phyloP scores from a whole-genome alignment of 1,139 yeast genomes.

The Yamadazyma conglobata region DNA sequence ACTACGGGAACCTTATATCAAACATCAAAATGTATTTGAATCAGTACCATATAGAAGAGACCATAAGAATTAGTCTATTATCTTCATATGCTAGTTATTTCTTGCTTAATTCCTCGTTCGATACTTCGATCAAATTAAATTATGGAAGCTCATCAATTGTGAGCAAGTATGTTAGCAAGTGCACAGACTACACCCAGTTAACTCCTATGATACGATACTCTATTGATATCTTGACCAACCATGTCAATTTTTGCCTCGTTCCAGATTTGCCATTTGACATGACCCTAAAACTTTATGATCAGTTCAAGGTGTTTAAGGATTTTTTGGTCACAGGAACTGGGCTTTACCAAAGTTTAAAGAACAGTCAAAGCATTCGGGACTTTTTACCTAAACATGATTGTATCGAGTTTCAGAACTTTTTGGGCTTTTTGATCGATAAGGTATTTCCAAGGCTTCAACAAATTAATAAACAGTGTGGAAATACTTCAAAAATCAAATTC shows the following conservation, averaged over 20 bases:
- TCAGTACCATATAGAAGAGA: constrained; percentile 31
- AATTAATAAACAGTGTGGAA: constrained; percentile 24
- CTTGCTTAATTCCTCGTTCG: constrained; percentile 32
- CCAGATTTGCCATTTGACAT: constrained; percentile 37
- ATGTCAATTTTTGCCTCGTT: constrained; percentile 22
- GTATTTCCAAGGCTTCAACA: constrained; percentile 25
- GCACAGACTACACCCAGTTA: constrained; percentile 18
- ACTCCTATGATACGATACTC: constrained; percentile 23
- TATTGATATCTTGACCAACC: constrained; percentile 25
- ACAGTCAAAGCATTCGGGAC: constrained; percentile 14
- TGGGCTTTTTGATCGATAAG: constrained; percentile 24
- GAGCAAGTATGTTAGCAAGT: constrained; percentile 24
- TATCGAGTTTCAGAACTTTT: constrained; percentile 30
- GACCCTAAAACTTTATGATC: constrained; percentile 14
- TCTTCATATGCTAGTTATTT: constrained; percentile 38
- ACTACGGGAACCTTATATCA: constrained; percentile 33
- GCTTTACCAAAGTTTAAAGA: constrained; percentile 14
- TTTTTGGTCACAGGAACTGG: constrained; percentile 18
- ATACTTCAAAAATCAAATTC: constrained; percentile 9
- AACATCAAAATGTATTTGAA: constrained; percentile 32
- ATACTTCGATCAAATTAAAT: constrained; percentile 30
- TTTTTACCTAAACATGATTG: constrained; percentile 18
- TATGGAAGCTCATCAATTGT: constrained; percentile 36
- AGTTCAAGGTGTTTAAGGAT: constrained; percentile 22
- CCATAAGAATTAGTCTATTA: constrained; percentile 37